A percentile compares a stretch with the other conserved stretches of the same genome.
Conservation (phyloP, 2,329 filamentous ascomycete species). For the Aspergillus arachidicola region DNA sequence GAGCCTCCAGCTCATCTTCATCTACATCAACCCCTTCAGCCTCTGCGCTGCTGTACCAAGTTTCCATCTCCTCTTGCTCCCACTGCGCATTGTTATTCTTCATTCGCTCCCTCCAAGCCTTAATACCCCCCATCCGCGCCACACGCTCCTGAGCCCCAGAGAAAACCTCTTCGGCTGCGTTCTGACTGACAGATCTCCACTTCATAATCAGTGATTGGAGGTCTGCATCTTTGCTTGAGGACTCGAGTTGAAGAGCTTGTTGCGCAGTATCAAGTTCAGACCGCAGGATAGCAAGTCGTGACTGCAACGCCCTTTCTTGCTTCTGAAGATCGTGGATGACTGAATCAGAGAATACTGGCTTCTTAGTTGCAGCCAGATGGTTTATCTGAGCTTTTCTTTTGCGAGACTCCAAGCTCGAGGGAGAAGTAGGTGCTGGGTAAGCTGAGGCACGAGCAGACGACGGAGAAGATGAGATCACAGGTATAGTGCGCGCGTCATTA, state of each 20-base stretch:
- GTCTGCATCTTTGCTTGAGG: slow-evolving; percentile 53
- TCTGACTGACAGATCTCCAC: slow-evolving; percentile 63
- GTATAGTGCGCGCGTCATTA: not conserved
- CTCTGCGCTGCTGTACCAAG: slow-evolving; percentile 38
- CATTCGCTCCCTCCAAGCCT: slow-evolving; percentile 56
- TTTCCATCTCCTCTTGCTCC: slow-evolving; percentile 37
- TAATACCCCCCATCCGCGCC: slow-evolving; percentile 64
- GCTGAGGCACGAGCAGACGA: not conserved
- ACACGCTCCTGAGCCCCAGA: slow-evolving; percentile 61
- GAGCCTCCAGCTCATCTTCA: slow-evolving; percentile 38
- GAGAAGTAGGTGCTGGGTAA: slow-evolving; percentile 3
- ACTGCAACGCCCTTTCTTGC: slow-evolving; percentile 36
- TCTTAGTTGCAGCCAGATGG: slow-evolving; percentile 16
- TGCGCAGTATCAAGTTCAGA: slow-evolving; percentile 52
- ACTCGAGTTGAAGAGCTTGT: slow-evolving; percentile 58
- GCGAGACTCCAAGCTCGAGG: slow-evolving; percentile 5
- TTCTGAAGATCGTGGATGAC: slow-evolving; percentile 39
- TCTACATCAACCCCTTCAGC: slow-evolving; percentile 36
- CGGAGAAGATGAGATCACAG: not conserved
- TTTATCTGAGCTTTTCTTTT: slow-evolving; percentile 12
- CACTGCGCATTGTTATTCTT: slow-evolving; percentile 49
- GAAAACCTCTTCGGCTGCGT: slow-evolving; percentile 70
- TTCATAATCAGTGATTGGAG: slow-evolving; percentile 58
- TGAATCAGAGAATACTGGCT: slow-evolving; percentile 23
- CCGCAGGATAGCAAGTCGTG: slow-evolving; percentile 34